phyloP scores from a whole-genome alignment of 805 yeast genomes.

The Ogataea pilisensis region DNA sequence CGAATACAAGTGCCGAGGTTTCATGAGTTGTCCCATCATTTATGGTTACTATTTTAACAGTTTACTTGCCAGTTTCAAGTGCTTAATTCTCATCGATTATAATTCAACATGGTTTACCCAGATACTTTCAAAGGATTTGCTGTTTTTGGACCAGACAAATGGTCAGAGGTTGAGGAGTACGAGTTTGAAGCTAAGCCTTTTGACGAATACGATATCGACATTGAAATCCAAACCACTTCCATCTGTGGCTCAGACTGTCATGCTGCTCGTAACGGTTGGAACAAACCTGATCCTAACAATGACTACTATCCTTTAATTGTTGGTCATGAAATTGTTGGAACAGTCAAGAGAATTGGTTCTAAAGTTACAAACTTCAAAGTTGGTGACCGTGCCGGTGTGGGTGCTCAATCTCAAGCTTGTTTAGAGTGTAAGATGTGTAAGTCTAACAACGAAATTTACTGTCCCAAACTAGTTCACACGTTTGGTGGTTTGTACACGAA shows the following conservation, averaged over 20 bases:
- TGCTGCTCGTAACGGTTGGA: slow-evolving; percentile 48
- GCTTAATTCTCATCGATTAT: too few relatives aligned
- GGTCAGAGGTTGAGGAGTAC: slow-evolving; percentile 30
- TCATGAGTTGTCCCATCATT: too few relatives aligned
- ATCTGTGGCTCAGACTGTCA: slow-evolving; percentile 63
- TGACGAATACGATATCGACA: slow-evolving; percentile 39
- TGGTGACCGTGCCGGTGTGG: slow-evolving; percentile 79
- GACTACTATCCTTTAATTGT: slow-evolving; percentile 31
- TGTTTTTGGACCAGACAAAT: slow-evolving; percentile 31
- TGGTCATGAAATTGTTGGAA: slow-evolving; percentile 68
- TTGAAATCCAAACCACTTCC: slow-evolving; percentile 42
- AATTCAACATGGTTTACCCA: slow-evolving; percentile 29
- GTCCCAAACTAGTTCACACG: slow-evolving; percentile 34
- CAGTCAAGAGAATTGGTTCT: slow-evolving; percentile 55
- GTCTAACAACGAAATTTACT: slow-evolving; percentile 43
- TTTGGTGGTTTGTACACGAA: slow-evolving; percentile 30
- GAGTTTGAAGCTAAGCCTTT: slow-evolving; percentile 35
- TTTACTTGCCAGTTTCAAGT: neutral
- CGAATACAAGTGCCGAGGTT: too few relatives aligned
- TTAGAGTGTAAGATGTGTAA: slow-evolving; percentile 57
- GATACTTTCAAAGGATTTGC: slow-evolving; percentile 38
- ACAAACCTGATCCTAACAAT: slow-evolving; percentile 23
- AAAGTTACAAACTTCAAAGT: slow-evolving; percentile 47
- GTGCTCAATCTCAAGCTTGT: slow-evolving; percentile 66
- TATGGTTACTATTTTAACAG: too few relatives aligned